A percentile compares a stretch with the other conserved stretches of the same genome.
phyloP scores from a whole-genome alignment of 306 rosid species.

The Benincasa hispida region DNA sequence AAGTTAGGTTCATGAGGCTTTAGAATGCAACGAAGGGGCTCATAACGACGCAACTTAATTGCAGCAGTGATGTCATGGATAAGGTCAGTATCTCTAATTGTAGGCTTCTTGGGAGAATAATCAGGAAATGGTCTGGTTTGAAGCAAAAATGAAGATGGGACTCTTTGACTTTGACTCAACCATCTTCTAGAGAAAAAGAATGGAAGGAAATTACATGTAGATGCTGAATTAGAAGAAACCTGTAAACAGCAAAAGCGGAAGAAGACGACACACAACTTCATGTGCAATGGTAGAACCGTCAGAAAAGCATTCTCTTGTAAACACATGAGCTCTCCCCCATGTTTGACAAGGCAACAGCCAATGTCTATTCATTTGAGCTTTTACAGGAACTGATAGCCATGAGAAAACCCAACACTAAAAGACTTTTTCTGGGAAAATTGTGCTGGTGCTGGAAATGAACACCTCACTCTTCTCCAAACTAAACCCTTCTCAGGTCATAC shows the following conservation, averaged over 20 bases:
- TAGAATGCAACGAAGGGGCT: slow-evolving; percentile 44
- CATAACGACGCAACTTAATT: slow-evolving; percentile 51
- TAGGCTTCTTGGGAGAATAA: slow-evolving; percentile 59
- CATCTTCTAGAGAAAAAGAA: slow-evolving; percentile 10
- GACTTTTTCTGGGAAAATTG: neutral
- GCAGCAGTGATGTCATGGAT: slow-evolving; percentile 45
- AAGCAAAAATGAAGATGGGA: slow-evolving; percentile 21
- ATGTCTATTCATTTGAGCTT: neutral
- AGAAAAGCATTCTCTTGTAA: neutral
- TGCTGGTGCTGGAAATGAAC: neutral
- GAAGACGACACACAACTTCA: slow-evolving; percentile 36
- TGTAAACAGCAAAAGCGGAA: slow-evolving; percentile 15
- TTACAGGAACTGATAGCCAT: neutral
- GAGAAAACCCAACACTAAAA: neutral
- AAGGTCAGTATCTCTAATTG: slow-evolving; percentile 46
- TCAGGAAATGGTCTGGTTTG: slow-evolving; percentile 67
- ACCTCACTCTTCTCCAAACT: neutral
- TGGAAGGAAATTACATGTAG: slow-evolving; percentile 9
- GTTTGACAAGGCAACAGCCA: neutral
- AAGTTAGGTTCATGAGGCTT: slow-evolving; percentile 47
- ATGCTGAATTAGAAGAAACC: slow-evolving; percentile 8
- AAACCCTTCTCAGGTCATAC: neutral
- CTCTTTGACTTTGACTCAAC: slow-evolving; percentile 7
- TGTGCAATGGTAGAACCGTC: slow-evolving; percentile 8
- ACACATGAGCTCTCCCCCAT: neutral